phyloP scores from a whole-genome alignment of 2,329 filamentous ascomycete genomes.

The Venturia oleaginea region DNA sequence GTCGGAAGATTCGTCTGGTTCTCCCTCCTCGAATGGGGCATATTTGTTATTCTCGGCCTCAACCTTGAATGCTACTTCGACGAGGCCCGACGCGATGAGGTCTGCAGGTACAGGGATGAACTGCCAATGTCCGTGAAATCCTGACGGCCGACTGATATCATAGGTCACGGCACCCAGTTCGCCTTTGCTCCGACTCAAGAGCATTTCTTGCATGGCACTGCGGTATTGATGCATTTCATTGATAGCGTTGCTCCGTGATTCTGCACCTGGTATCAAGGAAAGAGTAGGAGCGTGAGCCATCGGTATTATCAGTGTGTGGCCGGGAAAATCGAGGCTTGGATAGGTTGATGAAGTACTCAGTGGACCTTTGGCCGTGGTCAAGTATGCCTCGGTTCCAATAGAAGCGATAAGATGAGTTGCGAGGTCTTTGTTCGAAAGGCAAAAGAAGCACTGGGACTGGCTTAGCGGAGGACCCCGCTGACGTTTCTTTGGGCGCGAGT shows the following conservation, averaged over 20 bases:
- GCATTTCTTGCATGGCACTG: constrained; percentile 67
- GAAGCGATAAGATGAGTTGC: constrained; percentile 83
- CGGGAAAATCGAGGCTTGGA: constrained; percentile 63
- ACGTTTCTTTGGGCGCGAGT: constrained; percentile 32
- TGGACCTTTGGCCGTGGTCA: constrained; percentile 88
- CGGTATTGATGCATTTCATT: constrained; percentile 79
- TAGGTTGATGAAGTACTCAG: constrained; percentile 66
- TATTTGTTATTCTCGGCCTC: constrained; percentile 69
- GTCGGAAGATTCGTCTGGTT: constrained; percentile 31
- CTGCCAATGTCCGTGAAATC: constrained; percentile 92
- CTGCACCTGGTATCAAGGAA: constrained; percentile 51
- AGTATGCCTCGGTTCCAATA: constrained; percentile 77
- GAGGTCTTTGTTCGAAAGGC: constrained; percentile 75
- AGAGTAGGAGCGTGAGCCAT: constrained; percentile 73
- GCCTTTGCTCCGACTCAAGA: constrained; percentile 41
- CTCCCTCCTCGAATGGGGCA: constrained; percentile 40
- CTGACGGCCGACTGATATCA: constrained; percentile 75
- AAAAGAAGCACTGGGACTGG: constrained; percentile 87
- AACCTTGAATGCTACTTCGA: constrained; percentile 82
- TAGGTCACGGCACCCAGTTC: constrained; percentile 78
- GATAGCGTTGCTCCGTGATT: constrained; percentile 50
- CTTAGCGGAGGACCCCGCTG: constrained; percentile 28
- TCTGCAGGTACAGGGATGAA: constrained; percentile 67
- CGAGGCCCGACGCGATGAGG: constrained; percentile 60
- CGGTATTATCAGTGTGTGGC: constrained; percentile 86